A percentile compares a stretch with the other conserved stretches of the same genome.
Conservation (phyloP, 257 asterid genomes). For the Solanum raphanifolium region DNA sequence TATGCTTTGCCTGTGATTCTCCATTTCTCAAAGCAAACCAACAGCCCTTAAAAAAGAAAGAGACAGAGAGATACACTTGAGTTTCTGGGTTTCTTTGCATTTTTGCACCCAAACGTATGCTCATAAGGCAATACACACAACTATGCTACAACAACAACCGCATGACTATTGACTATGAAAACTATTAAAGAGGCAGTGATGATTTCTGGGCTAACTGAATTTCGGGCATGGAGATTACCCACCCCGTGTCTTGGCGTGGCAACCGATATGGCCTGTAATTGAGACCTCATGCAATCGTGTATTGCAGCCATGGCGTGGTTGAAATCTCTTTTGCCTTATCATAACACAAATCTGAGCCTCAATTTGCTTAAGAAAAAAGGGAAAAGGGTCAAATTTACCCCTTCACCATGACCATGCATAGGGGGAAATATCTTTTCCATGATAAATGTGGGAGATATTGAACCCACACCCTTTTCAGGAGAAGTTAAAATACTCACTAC, state of each 20-base stretch:
- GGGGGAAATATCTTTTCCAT: not conserved
- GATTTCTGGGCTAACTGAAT: not conserved
- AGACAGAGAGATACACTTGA: not conserved
- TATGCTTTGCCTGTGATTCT: constrained; percentile 13
- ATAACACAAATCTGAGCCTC: not conserved
- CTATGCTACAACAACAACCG: not conserved
- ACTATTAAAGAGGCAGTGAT: not conserved
- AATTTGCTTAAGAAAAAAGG: not conserved
- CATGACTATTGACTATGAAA: not conserved
- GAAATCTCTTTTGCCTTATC: not conserved
- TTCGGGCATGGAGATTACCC: not conserved
- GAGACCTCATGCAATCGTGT: not conserved
- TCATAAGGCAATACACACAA: not conserved
- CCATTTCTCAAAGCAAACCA: not conserved
- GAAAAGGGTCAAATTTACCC: not conserved
- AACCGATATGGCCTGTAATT: not conserved
- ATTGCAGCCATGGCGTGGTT: constrained; percentile 9
- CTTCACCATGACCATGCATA: not conserved
- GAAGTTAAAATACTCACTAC: not conserved
- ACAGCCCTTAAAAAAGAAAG: not conserved
- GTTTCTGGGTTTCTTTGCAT: not conserved
- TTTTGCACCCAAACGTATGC: not conserved
- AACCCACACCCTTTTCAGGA: not conserved
- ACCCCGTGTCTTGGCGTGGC: constrained; percentile 21
- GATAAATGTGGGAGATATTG: not conserved